Base-by-base conservation (phyloP, 2,329 filamentous ascomycete species). In the Nothophaeocryptopus gaeumannii region DNA sequence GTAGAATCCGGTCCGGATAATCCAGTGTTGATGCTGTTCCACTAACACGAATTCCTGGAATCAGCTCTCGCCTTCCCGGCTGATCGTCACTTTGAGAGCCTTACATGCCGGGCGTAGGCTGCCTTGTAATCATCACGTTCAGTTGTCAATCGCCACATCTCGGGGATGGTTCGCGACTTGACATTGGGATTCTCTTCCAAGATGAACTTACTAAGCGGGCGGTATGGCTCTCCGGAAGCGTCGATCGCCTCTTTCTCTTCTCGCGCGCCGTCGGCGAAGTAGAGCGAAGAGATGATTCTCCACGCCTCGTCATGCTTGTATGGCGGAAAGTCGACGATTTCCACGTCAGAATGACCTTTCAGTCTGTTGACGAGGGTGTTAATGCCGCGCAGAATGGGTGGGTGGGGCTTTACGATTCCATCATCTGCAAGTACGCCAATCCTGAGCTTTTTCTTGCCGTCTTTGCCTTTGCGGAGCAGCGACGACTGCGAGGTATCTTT, bases 351-450 rank as follows among this genome's bases (percentile, higher is more conserved):
- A n/a, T 67, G 71, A 0, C 62, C 65, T 34, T 68, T 59, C 11
- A 84, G 68, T 41, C 65, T 72, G 2, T 69, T 65, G 0, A 72
- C 73, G 0, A 79, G 68, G 5, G 71, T 64, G 2, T 69, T 64
- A 8, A 88, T 64, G 1, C 81, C 83, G 5, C 83, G 74, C 0
- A 73, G 68, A 2, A 88, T 75, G 0, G 85, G 85, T 2, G 85
- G 84, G 44, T 86, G 85, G 0, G 85, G 85, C 5, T 68, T 73
- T 4, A 86, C 83, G 42, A 83, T 73, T 8, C 78, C 80, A 62
- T 88, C 85, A 64, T 84, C 72, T 77, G 78, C 82, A 67, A 87
- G 73, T 30, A 88, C 77, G 4, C 73, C 84, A 45, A 88, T 71
- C 37, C 72, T 78, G 16, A 86, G 65, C 45, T 66, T 75, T 15